Evolutionary conservation across 148 eudicot genomes (phyloP).

Genomic region (Silene uniflora): DNA sequence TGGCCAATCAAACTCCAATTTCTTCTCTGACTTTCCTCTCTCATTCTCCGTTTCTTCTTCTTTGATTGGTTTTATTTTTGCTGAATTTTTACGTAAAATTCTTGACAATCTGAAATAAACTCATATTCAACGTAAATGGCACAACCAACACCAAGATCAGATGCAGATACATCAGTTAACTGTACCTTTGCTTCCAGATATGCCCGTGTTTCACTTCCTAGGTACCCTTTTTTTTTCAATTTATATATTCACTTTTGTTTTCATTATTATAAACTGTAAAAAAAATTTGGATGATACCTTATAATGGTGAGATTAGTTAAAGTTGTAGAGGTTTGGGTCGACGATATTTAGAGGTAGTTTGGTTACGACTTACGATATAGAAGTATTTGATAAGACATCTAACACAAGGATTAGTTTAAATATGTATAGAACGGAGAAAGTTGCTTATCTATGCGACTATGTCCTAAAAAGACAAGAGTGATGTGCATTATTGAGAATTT

Average conservation of each 20-base stretch:
- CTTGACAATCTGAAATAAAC: background rate
- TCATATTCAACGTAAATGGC: slow-evolving; percentile 20
- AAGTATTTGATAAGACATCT: no score
- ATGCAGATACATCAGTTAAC: slow-evolving; percentile 36
- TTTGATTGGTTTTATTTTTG: background rate
- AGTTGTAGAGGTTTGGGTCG: background rate
- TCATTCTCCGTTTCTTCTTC: background rate
- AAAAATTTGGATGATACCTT: background rate
- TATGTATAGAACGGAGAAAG: no score
- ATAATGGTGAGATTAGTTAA: background rate
- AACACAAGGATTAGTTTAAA: no score
- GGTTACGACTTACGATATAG: no score
- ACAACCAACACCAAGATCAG: slow-evolving; percentile 27
- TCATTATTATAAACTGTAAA: background rate
- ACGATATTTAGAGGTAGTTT: background rate
- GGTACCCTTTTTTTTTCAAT: slow-evolving; percentile 20
- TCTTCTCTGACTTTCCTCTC: background rate
- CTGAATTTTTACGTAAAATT: background rate
- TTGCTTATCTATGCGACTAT: no score
- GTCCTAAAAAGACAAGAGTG: no score
- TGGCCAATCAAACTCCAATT: slow-evolving; percentile 3
- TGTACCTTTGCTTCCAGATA: slow-evolving; percentile 64
- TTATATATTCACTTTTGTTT: background rate
- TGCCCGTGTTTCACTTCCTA: slow-evolving; percentile 47
- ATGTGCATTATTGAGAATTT: no score